Evolutionary conservation across 1,284 basidiomycete species (phyloP), one percentile per base, ranked within the genome.

Genomic region (Ustilago nuda): DNA sequence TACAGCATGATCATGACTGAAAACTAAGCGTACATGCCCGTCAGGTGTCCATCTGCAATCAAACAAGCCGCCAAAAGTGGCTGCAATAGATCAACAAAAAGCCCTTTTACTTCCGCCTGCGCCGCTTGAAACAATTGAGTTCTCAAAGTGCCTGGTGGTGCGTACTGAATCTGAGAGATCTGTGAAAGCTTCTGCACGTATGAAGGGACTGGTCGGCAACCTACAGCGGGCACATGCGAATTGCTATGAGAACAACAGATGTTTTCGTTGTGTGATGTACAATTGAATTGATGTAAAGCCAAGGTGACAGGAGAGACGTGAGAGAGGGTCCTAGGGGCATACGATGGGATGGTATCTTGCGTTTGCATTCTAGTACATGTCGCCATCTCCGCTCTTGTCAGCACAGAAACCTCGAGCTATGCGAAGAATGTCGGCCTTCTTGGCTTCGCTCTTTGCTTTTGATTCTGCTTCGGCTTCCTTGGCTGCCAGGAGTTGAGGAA

Each of bases 371-470:
- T 70, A 84, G 72, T 84, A 84, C 67, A 73, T 80, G 62, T 84
- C 83, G 33, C 83, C 83, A 41, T 84, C 83, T 41, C 79, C 80
- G 60, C 83, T 83, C 62, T 84, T 76, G 63, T 76, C 83, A 12
- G 78, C 81, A 35, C 79, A 84, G 57, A 84, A 84, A 23, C 83
- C 83, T 35, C 69, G 55, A 36, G 79, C 67, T 56, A 63, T 61
- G 23, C 79, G 79, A 19, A 84, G 70, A 23, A 84, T 65, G 46
- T 81, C 80, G 13, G 75, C 77, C 76, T 81, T 76, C 56, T 77
- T 66, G 52, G 73, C 59, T 61, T 84, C 82, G 69, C 68, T 76
- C 61, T 76, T 76, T 54, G 69, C 74, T 67, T 81, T 84, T 4
- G 72, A 71, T 36, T 76, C 81, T 32, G 69, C 66, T 53, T 84